Conservation (phyloP, 2,329 filamentous ascomycete species). For the Fusarium metavorans region DNA sequence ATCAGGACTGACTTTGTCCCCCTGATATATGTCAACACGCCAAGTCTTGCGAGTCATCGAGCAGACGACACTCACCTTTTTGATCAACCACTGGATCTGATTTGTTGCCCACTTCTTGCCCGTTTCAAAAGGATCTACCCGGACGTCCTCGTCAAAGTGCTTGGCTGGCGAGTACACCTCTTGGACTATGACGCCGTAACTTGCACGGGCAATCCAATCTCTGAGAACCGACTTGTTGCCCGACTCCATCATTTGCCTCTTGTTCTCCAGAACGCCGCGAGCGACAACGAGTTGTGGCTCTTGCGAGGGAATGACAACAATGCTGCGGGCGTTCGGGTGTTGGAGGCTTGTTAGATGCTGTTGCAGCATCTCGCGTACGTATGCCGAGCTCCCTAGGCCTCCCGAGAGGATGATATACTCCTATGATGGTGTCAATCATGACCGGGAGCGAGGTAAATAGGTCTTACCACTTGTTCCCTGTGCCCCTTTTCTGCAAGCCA, state of each 20-base stretch:
- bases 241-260: constrained; percentile 24
- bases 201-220: constrained; percentile 39
- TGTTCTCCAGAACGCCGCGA: constrained; percentile 32
- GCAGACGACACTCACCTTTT: constrained; percentile 17
- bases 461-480: constrained; percentile 51
- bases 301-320: constrained; percentile 29
- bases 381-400: constrained; percentile 59
- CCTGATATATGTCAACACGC: constrained; percentile 43
- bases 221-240: constrained; percentile 23
- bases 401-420: constrained; percentile 59
- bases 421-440: constrained; percentile 37
- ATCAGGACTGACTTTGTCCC: constrained; percentile 54
- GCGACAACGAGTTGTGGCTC: constrained; percentile 31
- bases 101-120: constrained; percentile 36
- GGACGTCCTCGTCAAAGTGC: constrained; percentile 37
- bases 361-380: constrained; percentile 58
- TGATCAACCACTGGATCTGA: constrained; percentile 42
- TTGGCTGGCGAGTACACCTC: constrained; percentile 29
- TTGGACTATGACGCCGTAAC: constrained; percentile 38
- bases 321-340: constrained; percentile 46
- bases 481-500: constrained; percentile 50
- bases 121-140: constrained; percentile 26
- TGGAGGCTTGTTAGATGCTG: constrained; percentile 48
- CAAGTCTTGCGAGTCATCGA: too few relatives aligned
- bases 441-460: not conserved